A percentile compares a stretch with the other conserved stretches of the same genome.
Conservation (phyloP, 2,329 filamentous ascomycete genomes). For the Epichloe gansuensis region DNA sequence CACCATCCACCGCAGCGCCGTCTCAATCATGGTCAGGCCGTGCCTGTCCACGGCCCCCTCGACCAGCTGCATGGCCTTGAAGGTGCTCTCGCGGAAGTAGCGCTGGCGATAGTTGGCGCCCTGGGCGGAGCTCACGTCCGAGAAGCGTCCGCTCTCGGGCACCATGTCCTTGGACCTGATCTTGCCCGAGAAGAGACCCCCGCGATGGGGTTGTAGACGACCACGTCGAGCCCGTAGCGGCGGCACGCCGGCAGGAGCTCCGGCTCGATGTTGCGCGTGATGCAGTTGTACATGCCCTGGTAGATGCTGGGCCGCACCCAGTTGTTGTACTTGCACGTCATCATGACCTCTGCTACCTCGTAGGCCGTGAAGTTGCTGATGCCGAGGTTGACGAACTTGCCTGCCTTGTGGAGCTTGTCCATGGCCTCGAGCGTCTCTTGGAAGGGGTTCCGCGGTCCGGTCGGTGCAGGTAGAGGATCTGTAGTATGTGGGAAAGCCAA, state of each 20-base stretch:
- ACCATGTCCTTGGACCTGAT: conserved; percentile 53
- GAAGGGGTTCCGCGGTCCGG: conserved; percentile 54
- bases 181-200: conserved; percentile 75
- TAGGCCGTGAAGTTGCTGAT: conserved; percentile 78
- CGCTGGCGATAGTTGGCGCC: conserved; percentile 50
- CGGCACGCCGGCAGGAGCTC: conserved; percentile 64
- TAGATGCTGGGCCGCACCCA: conserved; percentile 80
- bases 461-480: conserved; percentile 27
- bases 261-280: conserved; percentile 61
- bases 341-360: conserved; percentile 75
- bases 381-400: conserved; percentile 72
- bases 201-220: conserved; percentile 72
- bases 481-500: not conserved
- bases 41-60: conserved; percentile 57
- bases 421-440: conserved; percentile 67
- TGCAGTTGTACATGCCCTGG: conserved; percentile 79
- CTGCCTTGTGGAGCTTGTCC: conserved; percentile 71
- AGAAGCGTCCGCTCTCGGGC: conserved; percentile 60
- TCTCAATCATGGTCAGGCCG: conserved; percentile 57
- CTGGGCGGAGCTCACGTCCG: conserved; percentile 36
- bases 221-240: conserved; percentile 66
- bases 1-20: conserved; percentile 58
- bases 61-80: conserved; percentile 53
- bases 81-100: conserved; percentile 58
- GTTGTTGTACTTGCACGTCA: conserved; percentile 64